Evolutionary conservation across 495 filamentous ascomycete genomes (phyloP).

Genomic region (Delitschia confertaspora): DNA sequence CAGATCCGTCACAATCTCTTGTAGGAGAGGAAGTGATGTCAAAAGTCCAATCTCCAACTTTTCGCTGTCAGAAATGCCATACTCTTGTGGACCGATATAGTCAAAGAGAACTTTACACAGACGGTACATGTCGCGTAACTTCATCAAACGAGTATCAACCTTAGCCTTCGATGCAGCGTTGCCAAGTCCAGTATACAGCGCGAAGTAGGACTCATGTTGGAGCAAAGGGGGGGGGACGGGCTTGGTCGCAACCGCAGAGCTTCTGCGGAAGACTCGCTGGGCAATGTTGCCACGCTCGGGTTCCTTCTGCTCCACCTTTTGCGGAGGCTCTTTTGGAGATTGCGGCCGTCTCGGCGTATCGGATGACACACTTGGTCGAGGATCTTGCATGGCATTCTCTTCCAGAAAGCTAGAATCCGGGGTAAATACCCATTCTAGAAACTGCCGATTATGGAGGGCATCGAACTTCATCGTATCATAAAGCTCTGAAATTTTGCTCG

Average conservation of each 20-base stretch:
- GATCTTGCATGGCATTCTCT: slow-evolving; percentile 44
- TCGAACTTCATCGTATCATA: slow-evolving; percentile 99
- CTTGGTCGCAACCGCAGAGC: slow-evolving; percentile 25
- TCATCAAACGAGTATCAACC: slow-evolving; percentile 72
- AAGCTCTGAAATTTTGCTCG: slow-evolving; percentile 93
- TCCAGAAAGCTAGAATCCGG: slow-evolving; percentile 60
- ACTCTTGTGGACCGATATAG: slow-evolving; percentile 96
- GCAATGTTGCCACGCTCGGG: slow-evolving; percentile 26
- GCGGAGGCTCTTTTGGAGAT: slow-evolving; percentile 1
- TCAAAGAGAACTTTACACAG: slow-evolving; percentile 93
- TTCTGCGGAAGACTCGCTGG: slow-evolving; percentile 35
- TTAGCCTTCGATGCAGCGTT: slow-evolving; percentile 56
- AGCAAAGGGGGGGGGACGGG: slow-evolving; percentile 6
- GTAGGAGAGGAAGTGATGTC: slow-evolving; percentile 83
- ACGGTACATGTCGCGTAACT: slow-evolving; percentile 84
- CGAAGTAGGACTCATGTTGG: slow-evolving; percentile 64
- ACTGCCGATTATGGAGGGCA: slow-evolving; percentile 89
- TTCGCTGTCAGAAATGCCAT: slow-evolving; percentile 86
- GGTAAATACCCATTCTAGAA: slow-evolving; percentile 96
- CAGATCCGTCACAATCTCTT: slow-evolving; percentile 93
- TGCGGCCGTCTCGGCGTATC: slow-evolving; percentile 13
- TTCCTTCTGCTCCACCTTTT: slow-evolving; percentile 19
- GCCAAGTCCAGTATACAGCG: slow-evolving; percentile 61
- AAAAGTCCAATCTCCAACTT: slow-evolving; percentile 96
- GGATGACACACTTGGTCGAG: no score